Evolutionary conservation across 805 yeast genomes (phyloP).

Genomic region (Pachysolen tannophilus): DNA sequence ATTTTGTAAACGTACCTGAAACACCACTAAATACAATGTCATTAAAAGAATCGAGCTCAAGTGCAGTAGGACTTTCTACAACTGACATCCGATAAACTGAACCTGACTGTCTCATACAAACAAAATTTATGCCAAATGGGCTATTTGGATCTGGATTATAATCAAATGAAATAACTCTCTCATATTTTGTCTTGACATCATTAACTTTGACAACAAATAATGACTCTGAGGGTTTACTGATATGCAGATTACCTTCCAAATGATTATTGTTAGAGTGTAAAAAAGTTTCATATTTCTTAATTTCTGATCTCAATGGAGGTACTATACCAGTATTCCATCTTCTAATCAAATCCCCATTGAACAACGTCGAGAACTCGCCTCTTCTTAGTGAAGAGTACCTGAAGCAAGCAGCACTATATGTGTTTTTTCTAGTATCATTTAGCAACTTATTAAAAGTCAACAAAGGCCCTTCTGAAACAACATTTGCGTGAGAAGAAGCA

Average conservation of each 20-base stretch:
- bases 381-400: slow-evolving; percentile 56
- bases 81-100: slow-evolving; percentile 76
- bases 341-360: slow-evolving; percentile 69
- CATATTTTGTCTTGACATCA: slow-evolving; percentile 69
- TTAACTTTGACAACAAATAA: slow-evolving; percentile 69
- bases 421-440: slow-evolving; percentile 49
- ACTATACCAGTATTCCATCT: slow-evolving; percentile 71
- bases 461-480: slow-evolving; percentile 43
- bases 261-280: slow-evolving; percentile 9
- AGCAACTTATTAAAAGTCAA: slow-evolving; percentile 53
- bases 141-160: slow-evolving; percentile 51
- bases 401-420: slow-evolving; percentile 55
- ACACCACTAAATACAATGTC: slow-evolving; percentile 57
- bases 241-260: slow-evolving; percentile 6
- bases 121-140: slow-evolving; percentile 51
- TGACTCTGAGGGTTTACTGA: slow-evolving; percentile 39
- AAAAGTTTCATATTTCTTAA: slow-evolving; percentile 15
- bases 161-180: slow-evolving; percentile 79
- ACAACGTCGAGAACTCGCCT: slow-evolving; percentile 73
- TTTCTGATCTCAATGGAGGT: slow-evolving; percentile 26
- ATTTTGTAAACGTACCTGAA: slow-evolving; percentile 41
- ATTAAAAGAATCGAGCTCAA: slow-evolving; percentile 61
- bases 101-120: slow-evolving; percentile 90
- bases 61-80: slow-evolving; percentile 52
- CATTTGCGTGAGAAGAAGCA: slow-evolving; percentile 10